Evolutionary conservation across 305 asterid genomes (phyloP), one percentile per base, ranked within the genome.

Genomic region (Fraxinus ornus): DNA sequence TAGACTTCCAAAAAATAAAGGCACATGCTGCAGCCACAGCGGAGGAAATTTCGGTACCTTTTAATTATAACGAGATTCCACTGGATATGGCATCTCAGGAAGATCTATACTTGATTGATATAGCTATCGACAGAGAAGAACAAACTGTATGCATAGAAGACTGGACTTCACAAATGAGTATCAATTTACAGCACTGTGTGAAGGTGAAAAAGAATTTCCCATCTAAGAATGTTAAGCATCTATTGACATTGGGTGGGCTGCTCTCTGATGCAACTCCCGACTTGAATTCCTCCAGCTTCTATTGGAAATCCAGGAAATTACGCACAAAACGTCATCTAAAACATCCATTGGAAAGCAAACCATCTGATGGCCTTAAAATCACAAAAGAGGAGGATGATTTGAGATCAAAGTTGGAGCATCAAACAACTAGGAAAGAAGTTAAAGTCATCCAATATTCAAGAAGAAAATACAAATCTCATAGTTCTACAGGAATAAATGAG

Each of bases 1-100:
- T 75, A 94, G 99, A 94, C 81, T 96, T 94, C 77, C 92, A 85
- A 91, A 96, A 94, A 87, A 94, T 96, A 78, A 93, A 90, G 84
- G 86, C 93, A 79, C 97, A 94, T 91, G 95, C 94, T 64, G 90
- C 92, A 4, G 87, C 83, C 74, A 83, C 91, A 80, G 97, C 98
- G 0, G 98, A 93, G 88, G 98, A 94, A 86, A 87, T 91, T 24
- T 72, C 82, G 28, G 70, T 66, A 55, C 86, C 97, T 75, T 94
- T 90, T 87, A 36, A 84, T 84, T 94, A 85, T 87, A 85, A 86
- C 52, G 98, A 91, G 87, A 84, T 92, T 83, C 81, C 90, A 3
- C 82, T 93, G 17, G 88, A 78, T 78, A 85, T 77, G 78, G 97
- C 97, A 82, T 90, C 95, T 80, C 86, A 81, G 35, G 94, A 87